Conservation (phyloP, 2,329 filamentous ascomycete genomes). For the Alternaria rosae region DNA sequence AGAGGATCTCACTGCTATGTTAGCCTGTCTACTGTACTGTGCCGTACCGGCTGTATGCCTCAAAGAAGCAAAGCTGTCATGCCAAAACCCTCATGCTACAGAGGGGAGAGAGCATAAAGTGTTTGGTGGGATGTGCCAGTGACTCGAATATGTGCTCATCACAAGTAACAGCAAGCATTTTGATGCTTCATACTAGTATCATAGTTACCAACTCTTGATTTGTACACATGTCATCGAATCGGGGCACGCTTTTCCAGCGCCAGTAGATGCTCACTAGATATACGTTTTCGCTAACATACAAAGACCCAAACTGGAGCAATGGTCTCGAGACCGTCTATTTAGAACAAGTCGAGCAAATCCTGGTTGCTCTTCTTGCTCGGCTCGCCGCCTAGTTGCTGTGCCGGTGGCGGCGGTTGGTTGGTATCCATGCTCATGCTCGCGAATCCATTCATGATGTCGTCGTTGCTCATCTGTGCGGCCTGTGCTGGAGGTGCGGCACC, state of each 20-base stretch:
- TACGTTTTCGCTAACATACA: background rate
- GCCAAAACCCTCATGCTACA: background rate
- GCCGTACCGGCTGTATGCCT: background rate
- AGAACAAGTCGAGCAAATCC: slow-evolving; percentile 65
- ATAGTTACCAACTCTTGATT: background rate
- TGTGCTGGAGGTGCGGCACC: slow-evolving; percentile 38
- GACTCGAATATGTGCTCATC: background rate
- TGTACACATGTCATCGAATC: background rate
- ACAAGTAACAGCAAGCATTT: background rate
- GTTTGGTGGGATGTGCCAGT: background rate
- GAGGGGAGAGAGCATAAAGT: background rate
- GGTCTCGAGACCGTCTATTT: slow-evolving; percentile 19
- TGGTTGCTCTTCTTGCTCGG: slow-evolving; percentile 65
- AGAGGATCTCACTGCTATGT: background rate
- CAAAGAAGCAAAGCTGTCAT: background rate
- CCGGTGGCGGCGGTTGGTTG: slow-evolving; percentile 70
- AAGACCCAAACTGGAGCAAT: slow-evolving; percentile 1
- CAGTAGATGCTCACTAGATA: background rate
- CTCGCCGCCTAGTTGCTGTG: slow-evolving; percentile 63
- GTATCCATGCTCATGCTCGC: slow-evolving; percentile 76
- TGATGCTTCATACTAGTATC: background rate
- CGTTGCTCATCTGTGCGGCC: slow-evolving; percentile 50
- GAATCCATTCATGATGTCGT: slow-evolving; percentile 80
- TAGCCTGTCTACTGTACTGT: background rate
- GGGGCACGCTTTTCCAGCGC: background rate